Conservation (phyloP, 805 yeast species). For the Candida easanensis region DNA sequence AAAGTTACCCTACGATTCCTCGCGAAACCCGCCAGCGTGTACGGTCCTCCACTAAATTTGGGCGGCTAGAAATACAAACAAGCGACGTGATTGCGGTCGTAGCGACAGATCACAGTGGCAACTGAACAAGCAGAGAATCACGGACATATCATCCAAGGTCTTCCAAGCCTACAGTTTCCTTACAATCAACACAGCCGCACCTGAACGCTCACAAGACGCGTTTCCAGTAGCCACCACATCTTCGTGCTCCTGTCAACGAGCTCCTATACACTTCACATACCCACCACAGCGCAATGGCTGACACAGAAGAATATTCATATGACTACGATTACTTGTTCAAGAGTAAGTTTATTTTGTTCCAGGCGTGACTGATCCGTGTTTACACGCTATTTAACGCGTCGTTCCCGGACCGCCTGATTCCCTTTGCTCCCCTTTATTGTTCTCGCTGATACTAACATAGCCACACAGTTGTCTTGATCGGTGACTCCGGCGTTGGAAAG, state of each 20-base stretch:
- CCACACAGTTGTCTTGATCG: conserved; percentile 76
- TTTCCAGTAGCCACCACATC: background rate
- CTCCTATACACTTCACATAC: background rate
- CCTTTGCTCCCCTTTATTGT: background rate
- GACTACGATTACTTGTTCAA: conserved; percentile 93
- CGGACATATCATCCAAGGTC: too few species aligned
- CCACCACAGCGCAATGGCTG: conserved; percentile 21
- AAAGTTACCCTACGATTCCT: background rate
- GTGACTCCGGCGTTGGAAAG: conserved; percentile 97
- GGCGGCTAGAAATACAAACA: background rate
- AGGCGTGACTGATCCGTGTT: too few species aligned
- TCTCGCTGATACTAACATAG: conserved; percentile 6
- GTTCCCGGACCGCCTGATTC: too few species aligned
- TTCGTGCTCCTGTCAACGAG: background rate
- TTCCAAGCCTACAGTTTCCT: too few species aligned
- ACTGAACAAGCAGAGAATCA: too few species aligned
- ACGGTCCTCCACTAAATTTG: background rate
- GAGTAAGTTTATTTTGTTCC: too few species aligned
- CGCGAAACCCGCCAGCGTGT: conserved; percentile 2
- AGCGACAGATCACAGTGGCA: too few species aligned
- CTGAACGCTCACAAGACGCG: background rate
- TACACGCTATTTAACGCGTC: background rate
- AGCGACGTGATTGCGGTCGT: too few species aligned
- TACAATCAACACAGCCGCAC: background rate
- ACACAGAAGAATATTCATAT: conserved; percentile 61